Evolutionary conservation across 164 flowering plant genomes (phyloP), one percentile per base, ranked within the genome.

Genomic region (Dillenia suffruticosa): DNA sequence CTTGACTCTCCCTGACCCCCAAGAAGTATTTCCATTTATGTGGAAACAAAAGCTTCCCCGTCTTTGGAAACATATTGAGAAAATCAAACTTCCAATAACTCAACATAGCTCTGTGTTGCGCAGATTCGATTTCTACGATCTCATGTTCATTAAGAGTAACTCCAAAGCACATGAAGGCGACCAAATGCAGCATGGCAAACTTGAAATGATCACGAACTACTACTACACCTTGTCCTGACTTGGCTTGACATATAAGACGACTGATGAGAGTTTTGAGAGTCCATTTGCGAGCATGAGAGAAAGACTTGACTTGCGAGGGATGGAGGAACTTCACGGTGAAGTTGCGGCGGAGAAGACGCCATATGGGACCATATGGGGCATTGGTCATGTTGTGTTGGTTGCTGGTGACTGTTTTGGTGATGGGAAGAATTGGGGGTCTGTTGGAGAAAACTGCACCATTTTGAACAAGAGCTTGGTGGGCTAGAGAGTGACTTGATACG

Each of bases 261-360:
- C 22, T 19, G 22, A 19, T 19, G 22, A 19, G 22, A 19, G 22
- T 19, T 19, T 19, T 19, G 22, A 19, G 22, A 19, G 22, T 1
- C 22, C 22, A 19, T 19, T 19, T 70, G 1, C 81, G 79, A 13
- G 69, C 70, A 8, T 10, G 47, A 9, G 69, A 24, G 46, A 40
- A 80, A 12, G 66, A 57, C 56, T 65, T 73, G 52, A 76, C 46
- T 2, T 71, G 70, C 6, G 80, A 62, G 13, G 84, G 77, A 40
- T 71, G 71, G 52, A 83, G 64, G 44, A 76, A 64, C 55, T 81
- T 67, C 5, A 72, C 44, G 14, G 72, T 51, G 54, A 81, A 68
- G 57, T 79, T 77, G 2, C 81, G 78, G 46, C 83, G 77, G 17
- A 81, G 69, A 44, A 63, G 48, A 1, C 81, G 79, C 85, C 85